Conservation (phyloP, 2,329 filamentous ascomycete species). For the Aplosporella prunicola region DNA sequence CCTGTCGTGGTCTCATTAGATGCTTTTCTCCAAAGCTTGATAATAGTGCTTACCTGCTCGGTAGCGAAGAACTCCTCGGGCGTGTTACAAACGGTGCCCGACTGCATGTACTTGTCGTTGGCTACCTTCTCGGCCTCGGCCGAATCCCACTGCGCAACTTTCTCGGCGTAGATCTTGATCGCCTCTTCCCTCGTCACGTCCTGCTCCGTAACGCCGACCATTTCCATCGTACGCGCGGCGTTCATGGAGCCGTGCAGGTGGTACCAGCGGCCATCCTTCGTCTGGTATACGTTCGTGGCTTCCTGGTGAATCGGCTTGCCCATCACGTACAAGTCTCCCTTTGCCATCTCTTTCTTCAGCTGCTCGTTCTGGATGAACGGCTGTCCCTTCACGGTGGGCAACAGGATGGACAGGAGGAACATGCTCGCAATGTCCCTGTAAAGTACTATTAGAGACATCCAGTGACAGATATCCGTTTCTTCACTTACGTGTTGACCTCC, state of each 20-base stretch:
- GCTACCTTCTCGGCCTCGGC: conserved; percentile 26
- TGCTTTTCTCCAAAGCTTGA: too few relatives aligned
- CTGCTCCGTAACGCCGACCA: conserved; percentile 20
- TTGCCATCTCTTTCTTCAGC: conserved; percentile 14
- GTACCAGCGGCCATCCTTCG: conserved; percentile 38
- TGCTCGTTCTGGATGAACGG: conserved; percentile 12
- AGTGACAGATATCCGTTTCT: not conserved
- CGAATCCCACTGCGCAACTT: conserved; percentile 25
- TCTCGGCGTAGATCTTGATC: conserved; percentile 25
- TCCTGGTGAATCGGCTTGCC: conserved; percentile 9
- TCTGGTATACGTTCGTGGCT: conserved; percentile 40
- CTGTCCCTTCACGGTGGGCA: conserved; percentile 28
- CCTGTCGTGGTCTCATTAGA: not conserved
- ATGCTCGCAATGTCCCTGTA: conserved; percentile 34
- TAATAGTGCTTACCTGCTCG: conserved; percentile 30
- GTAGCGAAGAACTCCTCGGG: conserved; percentile 29
- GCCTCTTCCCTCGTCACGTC: conserved; percentile 19
- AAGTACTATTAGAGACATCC: not conserved
- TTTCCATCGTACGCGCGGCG: conserved; percentile 33
- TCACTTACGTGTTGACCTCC: conserved; percentile 38
- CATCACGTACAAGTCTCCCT: conserved; percentile 19
- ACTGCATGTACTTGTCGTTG: conserved; percentile 31
- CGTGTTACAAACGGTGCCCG: conserved; percentile 32
- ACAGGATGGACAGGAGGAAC: conserved; percentile 33
- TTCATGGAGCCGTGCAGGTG: conserved; percentile 38